Base-by-base conservation (phyloP, 306 rosid genomes). In the Corylus americana region DNA sequence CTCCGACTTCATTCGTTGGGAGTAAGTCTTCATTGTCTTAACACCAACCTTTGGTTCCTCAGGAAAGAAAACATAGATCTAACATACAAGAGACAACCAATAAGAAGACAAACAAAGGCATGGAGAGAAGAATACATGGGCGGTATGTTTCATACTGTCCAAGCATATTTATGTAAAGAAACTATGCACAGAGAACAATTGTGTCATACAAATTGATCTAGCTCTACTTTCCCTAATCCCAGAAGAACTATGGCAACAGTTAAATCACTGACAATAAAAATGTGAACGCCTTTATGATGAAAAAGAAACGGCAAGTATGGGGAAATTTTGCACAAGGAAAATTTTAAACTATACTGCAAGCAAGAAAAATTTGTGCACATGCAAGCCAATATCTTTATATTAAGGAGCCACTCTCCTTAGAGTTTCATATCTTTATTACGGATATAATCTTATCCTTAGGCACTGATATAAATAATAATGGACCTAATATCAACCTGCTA, bases 31-130 rank as follows among this genome's bases (percentile, higher is more conserved):
- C 83, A 92, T 73, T 17, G 87, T 85, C 76, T 81, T 80, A 29
- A 83, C 86, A 4, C 97, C 92, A 31, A 92, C 94, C 84, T 90
- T 92, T 7, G 20, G 74, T 22, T 88, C 93, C 0, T 87, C 97
- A 0, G 93, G 98, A 75, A 92, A 94, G 72, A 92, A 92, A 4
- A 94, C 79, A 75, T 88, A 94, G 73, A 92, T 90, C 94, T 92
- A 86, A 14, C 4, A 64, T 42, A 81, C 80, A 82, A 50, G 47
- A 57, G 68, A 74, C 68, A 55, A 69, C 35, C 63, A 80, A 54
- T 71, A 16, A 64, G 50, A 57, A 45, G 50, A n/a, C 1, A 31
- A 14, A 8, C 22, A 48, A 25, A 0, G 13, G 25, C 22, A 7
- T 0, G 17, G 22, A 70, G 8, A 12, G 20, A 29, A 68, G 48